Conservation (phyloP, 495 filamentous ascomycete species). For the Cladorrhinum samala region DNA sequence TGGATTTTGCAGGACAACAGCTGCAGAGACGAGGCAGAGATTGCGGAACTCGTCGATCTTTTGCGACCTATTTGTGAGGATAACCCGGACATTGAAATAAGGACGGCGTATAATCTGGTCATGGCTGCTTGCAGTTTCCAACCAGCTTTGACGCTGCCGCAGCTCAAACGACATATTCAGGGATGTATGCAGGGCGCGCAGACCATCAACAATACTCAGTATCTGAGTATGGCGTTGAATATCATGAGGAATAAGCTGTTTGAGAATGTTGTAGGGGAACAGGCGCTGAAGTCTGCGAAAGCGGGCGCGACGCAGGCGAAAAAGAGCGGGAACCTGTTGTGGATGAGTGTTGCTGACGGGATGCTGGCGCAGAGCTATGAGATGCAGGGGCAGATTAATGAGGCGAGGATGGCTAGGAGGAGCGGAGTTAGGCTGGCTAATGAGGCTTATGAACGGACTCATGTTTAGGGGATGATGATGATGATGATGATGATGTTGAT, state of each 20-base stretch:
- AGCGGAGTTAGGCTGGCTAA: slow-evolving; percentile 24
- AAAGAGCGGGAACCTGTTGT: slow-evolving; percentile 69
- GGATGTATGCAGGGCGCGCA: slow-evolving; percentile 46
- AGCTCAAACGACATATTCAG: slow-evolving; percentile 72
- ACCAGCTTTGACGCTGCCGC: slow-evolving; percentile 51
- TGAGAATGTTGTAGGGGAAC: slow-evolving; percentile 75
- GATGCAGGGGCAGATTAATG: slow-evolving; percentile 58
- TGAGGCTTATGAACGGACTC: slow-evolving; percentile 24
- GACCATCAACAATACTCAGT: slow-evolving; percentile 63
- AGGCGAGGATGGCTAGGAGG: slow-evolving; percentile 44
- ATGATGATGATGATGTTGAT: not conserved
- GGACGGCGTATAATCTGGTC: slow-evolving; percentile 72
- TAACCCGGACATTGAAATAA: slow-evolving; percentile 66
- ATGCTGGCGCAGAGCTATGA: slow-evolving; percentile 72
- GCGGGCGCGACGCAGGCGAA: slow-evolving; percentile 69
- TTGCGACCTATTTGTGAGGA: slow-evolving; percentile 62
- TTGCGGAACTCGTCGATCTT: slow-evolving; percentile 51
- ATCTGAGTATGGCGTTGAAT: slow-evolving; percentile 72
- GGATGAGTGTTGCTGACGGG: slow-evolving; percentile 77
- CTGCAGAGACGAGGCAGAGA: slow-evolving; percentile 43
- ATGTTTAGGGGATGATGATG: slow-evolving; percentile 6
- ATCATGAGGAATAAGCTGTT: slow-evolving; percentile 86
- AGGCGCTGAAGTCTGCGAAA: slow-evolving; percentile 80
- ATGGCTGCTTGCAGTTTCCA: slow-evolving; percentile 58
- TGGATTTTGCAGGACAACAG: slow-evolving; percentile 69